Evolutionary conservation across 768 basidiomycete species (phyloP), one percentile per base, ranked within the genome.

Genomic region (Podaxis pistillaris): DNA sequence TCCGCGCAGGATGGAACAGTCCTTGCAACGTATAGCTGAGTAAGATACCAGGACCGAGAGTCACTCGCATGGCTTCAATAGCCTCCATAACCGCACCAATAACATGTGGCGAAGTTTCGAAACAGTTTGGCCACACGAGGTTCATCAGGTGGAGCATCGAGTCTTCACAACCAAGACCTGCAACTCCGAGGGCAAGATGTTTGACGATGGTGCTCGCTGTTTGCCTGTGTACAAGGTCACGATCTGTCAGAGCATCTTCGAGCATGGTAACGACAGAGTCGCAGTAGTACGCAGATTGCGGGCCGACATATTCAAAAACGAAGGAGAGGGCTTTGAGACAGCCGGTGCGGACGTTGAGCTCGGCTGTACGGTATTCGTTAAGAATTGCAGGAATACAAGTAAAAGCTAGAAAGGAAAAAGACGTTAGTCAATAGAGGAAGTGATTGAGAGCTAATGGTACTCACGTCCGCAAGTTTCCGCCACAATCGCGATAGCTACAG

Each of bases 41-140:
- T 53, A 99, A 78, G 6, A 97, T 85, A 38, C 97, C 96, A 0
- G 96, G 94, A 1, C 97, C 97, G 46, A 98, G 80, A 7, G 95
- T 94, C 46, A 98, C 91, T 24, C 96, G 85, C 95, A 98, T 98
- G 1, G 93, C 93, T 75, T 98, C 97, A 68, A 99, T 83, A 0
- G 97, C 97, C 54, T 98, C 97, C 93, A 98, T 96, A 47, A 98
- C 93, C 4, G 95, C 93, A 36, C 94, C 94, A 65, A 98, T 98
- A 64, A 99, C 96, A 76, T 99, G 97, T 4, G 97, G 97, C 13
- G 91, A 94, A 1, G 96, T 96, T 79, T 98, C 96, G 74, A 98
- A 98, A 75, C 95, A 96, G 72, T 98, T 98, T 1, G 97, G 97
- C 96, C 96, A 98, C 13, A 98, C 92, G 28, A 99, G 85, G 73